Evolutionary conservation across 495 filamentous ascomycete genomes (phyloP).

Genomic region (Neurospora sp.): DNA sequence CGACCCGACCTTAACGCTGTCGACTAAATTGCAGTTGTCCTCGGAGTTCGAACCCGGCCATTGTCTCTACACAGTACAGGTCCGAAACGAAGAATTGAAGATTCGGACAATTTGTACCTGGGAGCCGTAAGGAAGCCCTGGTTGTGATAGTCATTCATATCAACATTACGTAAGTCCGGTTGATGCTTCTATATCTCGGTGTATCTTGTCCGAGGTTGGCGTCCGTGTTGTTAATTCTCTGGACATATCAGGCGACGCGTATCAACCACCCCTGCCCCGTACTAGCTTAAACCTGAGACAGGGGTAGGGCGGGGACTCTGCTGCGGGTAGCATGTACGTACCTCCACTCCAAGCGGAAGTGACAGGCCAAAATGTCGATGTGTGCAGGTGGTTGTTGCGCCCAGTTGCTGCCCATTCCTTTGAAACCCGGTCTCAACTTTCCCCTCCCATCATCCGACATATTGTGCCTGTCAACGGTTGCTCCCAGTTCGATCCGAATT

Average conservation of each 20-base stretch:
- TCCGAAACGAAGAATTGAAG: neutral
- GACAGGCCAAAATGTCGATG: neutral
- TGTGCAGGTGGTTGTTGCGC: neutral
- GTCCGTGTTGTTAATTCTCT: neutral
- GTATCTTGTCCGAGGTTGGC: neutral
- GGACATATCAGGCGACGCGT: neutral
- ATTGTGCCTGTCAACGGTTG: neutral
- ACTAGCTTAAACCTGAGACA: neutral
- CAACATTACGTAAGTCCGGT: neutral
- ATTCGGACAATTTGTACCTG: neutral
- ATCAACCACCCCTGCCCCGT: neutral
- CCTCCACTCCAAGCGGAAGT: neutral
- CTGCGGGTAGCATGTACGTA: neutral
- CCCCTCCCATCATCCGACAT: neutral
- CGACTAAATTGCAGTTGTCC: neutral
- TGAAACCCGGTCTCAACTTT: neutral
- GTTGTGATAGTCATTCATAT: neutral
- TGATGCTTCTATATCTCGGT: neutral
- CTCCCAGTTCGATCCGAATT: neutral
- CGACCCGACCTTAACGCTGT: neutral
- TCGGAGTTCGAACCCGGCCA: neutral
- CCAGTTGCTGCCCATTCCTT: neutral
- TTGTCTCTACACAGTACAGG: neutral
- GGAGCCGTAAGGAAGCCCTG: neutral
- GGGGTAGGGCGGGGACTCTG: neutral